Base-by-base conservation (phyloP, 2,329 filamentous ascomycete species). In the Beauveria medogensis region DNA sequence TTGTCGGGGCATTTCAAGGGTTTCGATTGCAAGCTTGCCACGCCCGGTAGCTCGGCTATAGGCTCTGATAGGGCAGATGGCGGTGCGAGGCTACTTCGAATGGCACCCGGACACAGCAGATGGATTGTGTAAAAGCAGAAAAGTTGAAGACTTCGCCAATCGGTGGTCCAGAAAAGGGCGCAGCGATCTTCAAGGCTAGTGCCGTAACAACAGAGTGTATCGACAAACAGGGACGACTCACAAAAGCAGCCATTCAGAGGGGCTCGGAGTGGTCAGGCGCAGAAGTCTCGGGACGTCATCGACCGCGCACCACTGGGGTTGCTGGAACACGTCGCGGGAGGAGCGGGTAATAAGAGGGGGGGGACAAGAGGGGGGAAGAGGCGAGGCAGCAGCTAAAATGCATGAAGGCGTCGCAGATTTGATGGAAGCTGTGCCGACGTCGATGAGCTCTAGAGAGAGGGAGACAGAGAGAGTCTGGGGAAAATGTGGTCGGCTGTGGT, bases 231-330 rank as follows among this genome's bases (percentile, higher is more conserved):
- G 47, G 59, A 53, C 44, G 44, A 57, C 59, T 61, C 59, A 61
- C 59, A 56, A 61, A 56, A 46, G 53, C 59, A 57, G 59, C 59
- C 59, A 61, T 61, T 57, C 53, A 61, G 59, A 61, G 51, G 53
- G 46, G 59, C 54, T 61, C 20, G 20, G 26, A 22, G 37, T 51
- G 53, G 59, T 61, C 59, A 61, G 53, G 59, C 59, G 59, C 59
- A 57, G 22, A 24, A 18, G 52, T 61, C 52, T 57, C 53, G 20
- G 52, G 54, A 61, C 59, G 59, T 61, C 59, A 61, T 61, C 59
- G 53, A 54, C 41, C 40, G 56, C 50, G 50, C 58, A 51, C 58
- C 55, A 58, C 43, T 24, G 34, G 43, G 55, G 28, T 46, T 47
- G 18, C 20, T 46, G 55, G 43, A 48, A 57, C 28, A 47, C 46